Evolutionary conservation across 2,329 filamentous ascomycete genomes (phyloP), one percentile per base, ranked within the genome.

Genomic region (Aspergillus neoniger): DNA sequence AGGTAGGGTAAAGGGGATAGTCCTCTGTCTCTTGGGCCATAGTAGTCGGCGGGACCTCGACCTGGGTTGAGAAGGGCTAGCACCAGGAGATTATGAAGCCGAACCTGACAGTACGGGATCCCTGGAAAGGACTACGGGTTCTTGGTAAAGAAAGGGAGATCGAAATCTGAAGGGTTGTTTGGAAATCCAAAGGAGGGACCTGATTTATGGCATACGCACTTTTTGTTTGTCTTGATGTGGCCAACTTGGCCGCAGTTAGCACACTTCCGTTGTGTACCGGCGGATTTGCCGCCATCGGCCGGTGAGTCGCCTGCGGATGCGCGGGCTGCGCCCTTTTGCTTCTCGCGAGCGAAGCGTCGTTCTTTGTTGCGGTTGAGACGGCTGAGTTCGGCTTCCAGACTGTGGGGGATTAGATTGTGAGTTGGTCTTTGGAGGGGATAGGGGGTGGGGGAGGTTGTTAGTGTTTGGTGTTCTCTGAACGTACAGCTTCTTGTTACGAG

Each of bases 221-320:
- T 98, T 81, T 97, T 96, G 82, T 98, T 98, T 51, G 94, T 98
- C 79, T 97, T 97, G 82, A 99, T 99, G 73, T 99, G 95, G 32
- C 95, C 95, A 57, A 96, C 90, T 76, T 95, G 91, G 54, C 95
- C 95, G 79, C 95, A 99, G 77, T 97, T 98, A 67, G 95, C 95
- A 79, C 95, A 99, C 81, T 98, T 98, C 70, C 96, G 86, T 58
- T 84, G 83, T 10, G 86, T 88, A 48, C 82, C 82, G 38, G 81
- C 82, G 36, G 89, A 89, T 59, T 91, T 96, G 63, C 88, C 87
- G 19, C 71, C 73, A 30, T 79, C 78, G 5, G 74, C 74, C 5
- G 78, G 76, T 3, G 79, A 78, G 4, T 79, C 77, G 32, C 81
- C 81, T 7, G 77, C 77, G 14, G 77, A 79, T 1, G 80, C 77